phyloP scores from a whole-genome alignment of 768 basidiomycete species.

The Auricularia auricula-judae region DNA sequence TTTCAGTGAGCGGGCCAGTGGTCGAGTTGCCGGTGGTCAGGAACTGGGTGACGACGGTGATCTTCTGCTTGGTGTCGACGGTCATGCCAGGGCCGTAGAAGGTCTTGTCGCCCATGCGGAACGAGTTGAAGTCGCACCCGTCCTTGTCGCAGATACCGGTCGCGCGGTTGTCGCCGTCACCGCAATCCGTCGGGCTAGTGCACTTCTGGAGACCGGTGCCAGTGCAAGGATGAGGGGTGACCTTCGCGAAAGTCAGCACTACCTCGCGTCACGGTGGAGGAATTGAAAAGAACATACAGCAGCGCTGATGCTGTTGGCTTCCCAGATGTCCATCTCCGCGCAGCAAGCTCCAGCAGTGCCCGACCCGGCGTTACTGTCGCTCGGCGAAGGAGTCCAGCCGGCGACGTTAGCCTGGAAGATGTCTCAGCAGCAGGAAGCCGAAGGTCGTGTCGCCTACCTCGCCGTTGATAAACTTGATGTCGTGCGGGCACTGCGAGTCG shows the following conservation, averaged over 20 bases:
- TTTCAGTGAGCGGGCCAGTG: conserved; percentile 38
- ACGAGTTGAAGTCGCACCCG: conserved; percentile 56
- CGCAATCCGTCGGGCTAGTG: conserved; percentile 27
- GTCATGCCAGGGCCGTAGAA: conserved; percentile 18
- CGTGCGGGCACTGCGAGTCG: conserved; percentile 50
- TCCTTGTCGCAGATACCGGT: conserved; percentile 38
- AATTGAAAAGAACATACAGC: conserved; percentile 15
- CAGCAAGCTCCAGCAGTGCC: conserved; percentile 42
- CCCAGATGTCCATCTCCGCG: conserved; percentile 52
- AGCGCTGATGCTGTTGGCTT: conserved; percentile 38
- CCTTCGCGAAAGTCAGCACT: not conserved
- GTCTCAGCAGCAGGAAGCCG: not conserved
- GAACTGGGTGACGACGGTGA: conserved; percentile 39
- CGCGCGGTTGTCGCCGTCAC: conserved; percentile 26
- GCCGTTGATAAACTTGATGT: conserved; percentile 52
- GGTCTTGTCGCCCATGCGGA: conserved; percentile 34
- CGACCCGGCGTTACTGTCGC: conserved; percentile 33
- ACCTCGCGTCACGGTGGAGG: not conserved
- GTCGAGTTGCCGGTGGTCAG: conserved; percentile 34
- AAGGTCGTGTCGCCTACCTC: conserved; percentile 22
- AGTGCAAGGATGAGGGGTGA: conserved; percentile 41
- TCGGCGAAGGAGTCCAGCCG: conserved; percentile 28
- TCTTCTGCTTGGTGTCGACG: conserved; percentile 11
- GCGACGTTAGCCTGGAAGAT: conserved; percentile 32
- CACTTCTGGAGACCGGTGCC: conserved; percentile 31